phyloP scores from a whole-genome alignment of 495 filamentous ascomycete genomes.

The Aspergillus ostianus region DNA sequence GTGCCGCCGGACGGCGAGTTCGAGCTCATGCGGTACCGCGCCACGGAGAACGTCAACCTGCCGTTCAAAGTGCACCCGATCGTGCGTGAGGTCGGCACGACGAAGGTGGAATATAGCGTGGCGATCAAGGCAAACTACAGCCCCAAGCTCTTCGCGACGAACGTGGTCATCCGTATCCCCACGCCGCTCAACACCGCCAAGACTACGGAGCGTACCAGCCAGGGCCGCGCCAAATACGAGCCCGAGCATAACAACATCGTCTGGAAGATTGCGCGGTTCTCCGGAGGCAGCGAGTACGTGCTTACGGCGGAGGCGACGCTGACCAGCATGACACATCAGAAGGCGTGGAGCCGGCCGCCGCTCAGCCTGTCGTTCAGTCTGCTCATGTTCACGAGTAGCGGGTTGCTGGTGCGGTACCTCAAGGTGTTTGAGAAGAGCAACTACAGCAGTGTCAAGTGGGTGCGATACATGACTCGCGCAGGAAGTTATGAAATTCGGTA shows the following conservation, averaged over 20 bases:
- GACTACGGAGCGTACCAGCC: slow-evolving; percentile 88
- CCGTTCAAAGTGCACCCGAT: slow-evolving; percentile 99
- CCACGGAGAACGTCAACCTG: slow-evolving; percentile 99
- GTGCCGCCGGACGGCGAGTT: slow-evolving; percentile 98
- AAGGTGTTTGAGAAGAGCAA: slow-evolving; percentile 99
- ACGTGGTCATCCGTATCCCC: slow-evolving; percentile 92
- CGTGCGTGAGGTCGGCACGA: slow-evolving; percentile 94
- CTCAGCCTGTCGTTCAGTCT: slow-evolving; percentile 87
- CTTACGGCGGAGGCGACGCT: slow-evolving; percentile 90
- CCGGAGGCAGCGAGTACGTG: slow-evolving; percentile 92
- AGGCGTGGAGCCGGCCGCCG: slow-evolving; percentile 93
- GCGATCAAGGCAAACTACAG: slow-evolving; percentile 97
- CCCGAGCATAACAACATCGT: slow-evolving; percentile 97
- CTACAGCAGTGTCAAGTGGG: slow-evolving; percentile 98
- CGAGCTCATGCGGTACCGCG: slow-evolving; percentile 98
- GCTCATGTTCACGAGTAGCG: slow-evolving; percentile 96
- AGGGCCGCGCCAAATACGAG: slow-evolving; percentile 98
- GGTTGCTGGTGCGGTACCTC: slow-evolving; percentile 87
- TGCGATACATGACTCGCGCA: slow-evolving; percentile 97
- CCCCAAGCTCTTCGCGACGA: slow-evolving; percentile 93
- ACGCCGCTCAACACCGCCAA: slow-evolving; percentile 95
- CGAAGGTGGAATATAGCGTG: slow-evolving; percentile 98
- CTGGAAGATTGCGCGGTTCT: slow-evolving; percentile 98
- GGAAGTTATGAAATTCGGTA: slow-evolving; percentile 60
- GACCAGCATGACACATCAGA: slow-evolving; percentile 97